Base-by-base conservation (phyloP, 176 grass and related monocot genomes). In the Phoenix roebelenii region DNA sequence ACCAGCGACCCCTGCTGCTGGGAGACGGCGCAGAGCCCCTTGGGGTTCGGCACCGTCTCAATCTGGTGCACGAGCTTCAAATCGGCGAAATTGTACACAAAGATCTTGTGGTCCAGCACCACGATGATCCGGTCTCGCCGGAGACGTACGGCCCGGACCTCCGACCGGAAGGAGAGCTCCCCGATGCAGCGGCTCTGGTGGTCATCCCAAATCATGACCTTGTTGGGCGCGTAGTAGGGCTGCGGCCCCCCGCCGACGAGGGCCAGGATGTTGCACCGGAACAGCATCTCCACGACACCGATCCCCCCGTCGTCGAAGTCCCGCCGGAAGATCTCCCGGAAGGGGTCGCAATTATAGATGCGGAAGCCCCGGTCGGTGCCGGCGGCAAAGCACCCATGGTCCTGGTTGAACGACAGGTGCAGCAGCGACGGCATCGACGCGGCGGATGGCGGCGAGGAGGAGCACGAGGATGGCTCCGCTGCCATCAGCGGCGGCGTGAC, bases 271-370 rank as follows among this genome's bases (percentile, higher is more conserved):
- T 84, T 59, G 50, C 4, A 55, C 23, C 19, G 6, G 60, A 61
- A 28, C 70, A 84, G 72, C 65, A 74, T 63, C 0, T 67, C 75
- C 15, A 51, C 71, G 1, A 60, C 18, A 63, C 61, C 5, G 49
- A 71, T 26, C 15, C 22, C 83, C 1, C 85, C 85, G 1, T 81
- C 78, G 0, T 81, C 83, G 57, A 99, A 86, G 69, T 99, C 94
- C 3, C 94, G 75, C 60, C 76, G 81, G 70, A 99, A 93, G 70
- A 99, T 99, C 79, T 93, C 94, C 22, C 94, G 88, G 66, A 99
- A 93, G 7, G 94, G 94, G 77, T 99, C 88, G 65, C 94, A 99
- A 35, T 99, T 99, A 60, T 83, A 99, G 85, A 99, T 93, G 79
- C 88, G 84, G 79, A 99, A 99, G 23, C 94, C 94, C 10, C 80